A percentile compares a stretch with the other conserved stretches of the same genome.
Evolutionary conservation across 2,329 filamentous ascomycete species (phyloP).

Genomic region (Claviceps sorghi): DNA sequence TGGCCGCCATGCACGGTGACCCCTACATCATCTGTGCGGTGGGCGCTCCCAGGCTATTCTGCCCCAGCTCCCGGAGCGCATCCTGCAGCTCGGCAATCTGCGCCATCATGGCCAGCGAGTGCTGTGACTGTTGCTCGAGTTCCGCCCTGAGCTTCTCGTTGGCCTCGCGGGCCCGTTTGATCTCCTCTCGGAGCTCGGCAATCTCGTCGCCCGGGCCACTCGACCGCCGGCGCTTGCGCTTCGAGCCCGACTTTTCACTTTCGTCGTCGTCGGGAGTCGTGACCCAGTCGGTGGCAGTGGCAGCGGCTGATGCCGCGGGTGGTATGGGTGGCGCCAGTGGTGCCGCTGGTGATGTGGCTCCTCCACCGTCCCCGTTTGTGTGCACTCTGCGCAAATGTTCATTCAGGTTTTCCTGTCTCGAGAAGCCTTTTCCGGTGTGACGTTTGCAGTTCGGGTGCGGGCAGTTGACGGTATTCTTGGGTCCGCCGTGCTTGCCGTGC

Average conservation of each 20-base stretch:
- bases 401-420: constrained; percentile 82
- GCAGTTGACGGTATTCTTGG: constrained; percentile 76
- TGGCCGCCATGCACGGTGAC: background rate
- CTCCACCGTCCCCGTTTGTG: constrained; percentile 29
- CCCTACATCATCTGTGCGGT: constrained; percentile 27
- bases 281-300: constrained; percentile 15
- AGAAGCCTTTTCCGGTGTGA: constrained; percentile 77
- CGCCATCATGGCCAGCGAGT: constrained; percentile 32
- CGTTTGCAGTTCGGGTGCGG: constrained; percentile 80
- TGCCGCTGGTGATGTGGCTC: constrained; percentile 15
- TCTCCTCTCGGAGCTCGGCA: constrained; percentile 44
- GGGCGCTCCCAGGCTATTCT: constrained; percentile 20
- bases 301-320: background rate
- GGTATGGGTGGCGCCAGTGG: background rate
- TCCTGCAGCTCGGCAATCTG: constrained; percentile 33
- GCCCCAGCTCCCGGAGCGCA: constrained; percentile 22
- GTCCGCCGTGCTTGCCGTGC: constrained; percentile 76
- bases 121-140: constrained; percentile 32
- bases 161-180: constrained; percentile 52
- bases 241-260: constrained; percentile 28
- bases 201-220: constrained; percentile 31
- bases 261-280: constrained; percentile 32
- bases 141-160: constrained; percentile 43
- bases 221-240: constrained; percentile 31
- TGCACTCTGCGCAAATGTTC: constrained; percentile 91